These are phyloP conservation scores for Mycosphaerella sp. DNA, from an alignment of 2,329 filamentous ascomycete species.

Conservation along the genomic window DNA sequence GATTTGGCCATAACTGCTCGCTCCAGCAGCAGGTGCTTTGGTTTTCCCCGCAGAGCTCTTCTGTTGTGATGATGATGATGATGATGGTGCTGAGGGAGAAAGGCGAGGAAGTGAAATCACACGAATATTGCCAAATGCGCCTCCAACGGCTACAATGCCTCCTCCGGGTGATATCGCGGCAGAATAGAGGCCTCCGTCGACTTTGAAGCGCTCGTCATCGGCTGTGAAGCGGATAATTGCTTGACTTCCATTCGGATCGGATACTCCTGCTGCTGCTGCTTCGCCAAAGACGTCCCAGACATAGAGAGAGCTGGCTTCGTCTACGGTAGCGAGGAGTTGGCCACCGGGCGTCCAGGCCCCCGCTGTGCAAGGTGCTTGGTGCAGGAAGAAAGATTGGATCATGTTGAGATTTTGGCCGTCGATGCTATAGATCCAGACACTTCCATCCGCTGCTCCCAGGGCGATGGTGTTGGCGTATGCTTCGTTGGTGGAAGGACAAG, in stretches of 20 bases:
- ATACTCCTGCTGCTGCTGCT: constrained; percentile 59
- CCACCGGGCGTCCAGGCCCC: constrained; percentile 89
- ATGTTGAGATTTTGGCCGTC: constrained; percentile 69
- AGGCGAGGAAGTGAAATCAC: constrained; percentile 75
- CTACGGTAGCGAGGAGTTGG: constrained; percentile 75
- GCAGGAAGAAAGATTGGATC: constrained; percentile 85
- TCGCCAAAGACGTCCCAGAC: constrained; percentile 89
- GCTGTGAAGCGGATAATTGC: constrained; percentile 70
- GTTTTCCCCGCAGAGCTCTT: constrained; percentile 42
- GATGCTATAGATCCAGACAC: constrained; percentile 92
- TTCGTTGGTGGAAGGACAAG: constrained; percentile 58
- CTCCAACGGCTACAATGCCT: constrained; percentile 75
- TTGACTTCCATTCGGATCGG: constrained; percentile 46
- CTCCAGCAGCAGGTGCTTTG: constrained; percentile 37
- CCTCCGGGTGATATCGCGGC: constrained; percentile 76
- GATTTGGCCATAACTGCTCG: constrained; percentile 60
- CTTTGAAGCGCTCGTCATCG: constrained; percentile 80
- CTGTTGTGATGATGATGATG: constrained; percentile 32
- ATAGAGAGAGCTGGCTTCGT: constrained; percentile 80
- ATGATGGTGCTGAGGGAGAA: constrained; percentile 18
- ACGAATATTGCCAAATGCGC: constrained; percentile 77
- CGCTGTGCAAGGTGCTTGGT: constrained; percentile 78
- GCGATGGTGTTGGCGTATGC: constrained; percentile 74
- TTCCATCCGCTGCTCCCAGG: constrained; percentile 81
- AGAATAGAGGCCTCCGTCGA: constrained; percentile 86